phyloP scores from a whole-genome alignment of 495 filamentous ascomycete species.

The Penicillium riverlandense region DNA sequence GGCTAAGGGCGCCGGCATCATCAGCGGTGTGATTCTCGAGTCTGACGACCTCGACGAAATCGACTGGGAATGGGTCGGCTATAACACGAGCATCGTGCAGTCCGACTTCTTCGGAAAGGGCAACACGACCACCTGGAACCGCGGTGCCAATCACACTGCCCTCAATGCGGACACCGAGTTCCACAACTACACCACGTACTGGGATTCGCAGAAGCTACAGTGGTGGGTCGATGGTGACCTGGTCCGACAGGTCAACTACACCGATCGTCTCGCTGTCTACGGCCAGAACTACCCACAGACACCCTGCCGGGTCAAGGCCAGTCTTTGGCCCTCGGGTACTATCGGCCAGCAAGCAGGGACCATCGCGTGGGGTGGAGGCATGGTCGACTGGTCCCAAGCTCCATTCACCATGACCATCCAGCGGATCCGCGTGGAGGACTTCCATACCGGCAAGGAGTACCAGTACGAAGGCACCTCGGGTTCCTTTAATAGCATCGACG shows the following conservation, averaged over 20 bases:
- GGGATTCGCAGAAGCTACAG: conserved; percentile 66
- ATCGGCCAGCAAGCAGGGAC: conserved; percentile 46
- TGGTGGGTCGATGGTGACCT: conserved; percentile 74
- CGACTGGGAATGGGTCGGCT: conserved; percentile 67
- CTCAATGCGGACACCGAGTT: conserved; percentile 55
- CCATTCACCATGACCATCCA: conserved; percentile 68
- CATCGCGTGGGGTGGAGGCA: conserved; percentile 38
- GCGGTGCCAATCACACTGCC: conserved; percentile 58
- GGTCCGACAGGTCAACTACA: conserved; percentile 56
- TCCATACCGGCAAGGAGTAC: conserved; percentile 32
- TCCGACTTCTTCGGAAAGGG: conserved; percentile 96
- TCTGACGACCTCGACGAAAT: conserved; percentile 93
- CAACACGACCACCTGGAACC: conserved; percentile 61
- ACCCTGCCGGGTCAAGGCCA: conserved; percentile 74
- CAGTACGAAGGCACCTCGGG: conserved; percentile 29
- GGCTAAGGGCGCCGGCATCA: conserved; percentile 63
- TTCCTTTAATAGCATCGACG: conserved; percentile 28
- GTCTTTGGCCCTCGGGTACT: conserved; percentile 74
- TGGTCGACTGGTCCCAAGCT: conserved; percentile 55
- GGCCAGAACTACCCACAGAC: conserved; percentile 81
- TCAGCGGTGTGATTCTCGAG: conserved; percentile 79
- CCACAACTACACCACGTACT: conserved; percentile 87
- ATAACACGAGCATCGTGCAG: conserved; percentile 57
- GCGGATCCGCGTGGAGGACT: conserved; percentile 30
- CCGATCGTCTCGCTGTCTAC: conserved; percentile 40